A percentile compares a stretch with the other conserved stretches of the same genome.
phyloP scores from a whole-genome alignment of 495 filamentous ascomycete species.

The Rusavskia elegans region DNA sequence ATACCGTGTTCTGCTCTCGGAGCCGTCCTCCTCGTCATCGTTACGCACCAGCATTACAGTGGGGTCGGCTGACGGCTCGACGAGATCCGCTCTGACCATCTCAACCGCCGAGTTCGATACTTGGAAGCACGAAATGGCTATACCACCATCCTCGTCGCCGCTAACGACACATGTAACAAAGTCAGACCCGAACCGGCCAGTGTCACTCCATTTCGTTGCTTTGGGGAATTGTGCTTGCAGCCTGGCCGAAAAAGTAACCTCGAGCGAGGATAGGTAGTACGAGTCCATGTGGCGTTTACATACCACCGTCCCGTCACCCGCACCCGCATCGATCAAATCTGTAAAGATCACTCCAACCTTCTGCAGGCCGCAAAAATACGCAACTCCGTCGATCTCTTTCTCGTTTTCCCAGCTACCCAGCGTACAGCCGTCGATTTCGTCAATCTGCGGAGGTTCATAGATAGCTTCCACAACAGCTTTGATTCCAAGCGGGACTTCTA shows the following conservation, averaged over 20 bases:
- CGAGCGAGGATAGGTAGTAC: conserved; percentile 82
- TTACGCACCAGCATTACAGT: conserved; percentile 86
- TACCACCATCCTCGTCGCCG: conserved; percentile 78
- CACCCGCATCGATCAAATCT: conserved; percentile 72
- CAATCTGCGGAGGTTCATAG: conserved; percentile 85
- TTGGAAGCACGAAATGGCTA: conserved; percentile 82
- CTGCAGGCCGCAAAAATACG: conserved; percentile 69
- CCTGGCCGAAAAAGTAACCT: conserved; percentile 76
- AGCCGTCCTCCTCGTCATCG: conserved; percentile 70
- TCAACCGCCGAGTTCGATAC: conserved; percentile 88
- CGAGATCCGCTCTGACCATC: conserved; percentile 89
- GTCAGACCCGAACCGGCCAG: conserved; percentile 83
- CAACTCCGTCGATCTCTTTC: conserved; percentile 64
- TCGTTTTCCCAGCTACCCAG: conserved; percentile 81
- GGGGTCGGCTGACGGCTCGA: conserved; percentile 89
- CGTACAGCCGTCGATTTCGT: conserved; percentile 83
- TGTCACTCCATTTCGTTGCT: conserved; percentile 92
- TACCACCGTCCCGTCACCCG: conserved; percentile 64
- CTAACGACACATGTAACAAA: conserved; percentile 94
- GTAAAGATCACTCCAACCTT: conserved; percentile 94
- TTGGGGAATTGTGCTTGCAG: conserved; percentile 80
- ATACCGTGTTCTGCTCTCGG: conserved; percentile 59
- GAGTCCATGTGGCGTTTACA: conserved; percentile 96
- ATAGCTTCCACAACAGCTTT: conserved; percentile 97
- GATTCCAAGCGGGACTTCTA: conserved; percentile 79